Percentiles rank a stretch among this genome's conserved stretches.
phyloP scores from a whole-genome alignment of 1,139 yeast species.

The Yamadazyma atlantica region DNA sequence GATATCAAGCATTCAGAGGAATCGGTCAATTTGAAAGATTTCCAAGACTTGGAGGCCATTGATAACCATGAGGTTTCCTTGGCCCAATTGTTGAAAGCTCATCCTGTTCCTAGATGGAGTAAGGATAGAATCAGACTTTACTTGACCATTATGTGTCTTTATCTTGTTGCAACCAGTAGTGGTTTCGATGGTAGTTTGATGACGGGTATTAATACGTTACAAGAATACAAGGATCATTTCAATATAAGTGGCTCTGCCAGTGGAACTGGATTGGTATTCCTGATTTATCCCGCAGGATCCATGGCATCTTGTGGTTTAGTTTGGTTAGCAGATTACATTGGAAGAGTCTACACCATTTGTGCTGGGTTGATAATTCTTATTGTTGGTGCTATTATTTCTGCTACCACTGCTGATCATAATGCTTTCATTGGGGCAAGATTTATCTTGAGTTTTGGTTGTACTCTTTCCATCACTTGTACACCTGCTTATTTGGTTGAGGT shows the following conservation, averaged over 20 bases:
- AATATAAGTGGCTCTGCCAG: constrained; percentile 9
- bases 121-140: not conserved
- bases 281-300: constrained; percentile 15
- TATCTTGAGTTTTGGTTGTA: constrained; percentile 7
- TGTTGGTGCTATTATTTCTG: constrained; percentile 16
- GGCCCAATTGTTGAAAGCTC: constrained; percentile 1
- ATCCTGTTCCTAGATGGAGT: constrained; percentile 1
- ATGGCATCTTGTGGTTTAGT: constrained; percentile 13
- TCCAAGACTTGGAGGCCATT: constrained; percentile 1
- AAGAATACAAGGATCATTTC: constrained; percentile 13
- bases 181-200: constrained; percentile 17
- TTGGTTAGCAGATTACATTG: constrained; percentile 9
- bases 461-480: constrained; percentile 4
- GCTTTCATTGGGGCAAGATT: constrained; percentile 7
- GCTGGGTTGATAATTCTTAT: constrained; percentile 12
- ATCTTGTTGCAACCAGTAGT: constrained; percentile 12
- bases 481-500: constrained; percentile 7
- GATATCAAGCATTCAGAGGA: constrained; percentile 3
- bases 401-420: constrained; percentile 41
- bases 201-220: constrained; percentile 15
- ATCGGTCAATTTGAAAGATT: not conserved
- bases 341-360: constrained; percentile 14
- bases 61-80: constrained; percentile 4
- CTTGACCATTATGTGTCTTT: constrained; percentile 4
- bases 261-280: constrained; percentile 16